Evolutionary conservation across 140 eudicot species (phyloP), one percentile per base, ranked within the genome.

Genomic region (Senecio squalidus): DNA sequence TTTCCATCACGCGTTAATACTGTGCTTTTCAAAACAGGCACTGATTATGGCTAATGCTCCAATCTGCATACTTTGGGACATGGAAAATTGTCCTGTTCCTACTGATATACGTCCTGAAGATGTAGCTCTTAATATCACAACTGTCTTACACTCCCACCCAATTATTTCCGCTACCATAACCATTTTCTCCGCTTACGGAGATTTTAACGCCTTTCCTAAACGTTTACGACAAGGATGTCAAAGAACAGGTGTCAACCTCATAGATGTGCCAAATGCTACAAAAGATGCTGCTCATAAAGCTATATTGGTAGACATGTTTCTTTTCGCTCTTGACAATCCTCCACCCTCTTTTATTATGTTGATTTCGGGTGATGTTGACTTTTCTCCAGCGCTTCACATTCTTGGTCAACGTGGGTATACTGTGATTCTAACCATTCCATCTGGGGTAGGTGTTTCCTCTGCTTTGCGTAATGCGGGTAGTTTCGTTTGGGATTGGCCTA

Each of bases 221-320:
- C 81, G 98, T 16, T 55, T 92, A 22, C 72, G 98, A 59, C 96
- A 92, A 41, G 98, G 98, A 22, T 92, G 98, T 72, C 98, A 92
- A 70, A 81, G 98, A 75, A 92, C 96, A 1, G 98, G 96, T 29
- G 96, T 92, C 38, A 92, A 83, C 58, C 95, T 92, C 47, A 54
- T 87, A 38, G 98, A 92, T 36, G 96, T 92, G 6, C 98, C 98
- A 13, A 86, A 84, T 64, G 98, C 96, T 18, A 75, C 96, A 65
- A 92, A 92, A 70, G 98, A 92, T 43, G 96, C 98, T 3, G 98
- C 98, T 66, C 96, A 92, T 68, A 92, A 92, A 73, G 98, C 98
- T 24, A 92, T 92, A 63, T 80, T 92, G 57, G 86, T 92, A 6
- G 98, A 92, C 73, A 92, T 92, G 98, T 92, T 92, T 56, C 96